Percentiles rank a stretch among this genome's conserved stretches.
These are phyloP conservation scores for Clonostachys chloroleuca DNA, from an alignment of 2,329 filamentous ascomycete species.

Conservation along the genomic window DNA sequence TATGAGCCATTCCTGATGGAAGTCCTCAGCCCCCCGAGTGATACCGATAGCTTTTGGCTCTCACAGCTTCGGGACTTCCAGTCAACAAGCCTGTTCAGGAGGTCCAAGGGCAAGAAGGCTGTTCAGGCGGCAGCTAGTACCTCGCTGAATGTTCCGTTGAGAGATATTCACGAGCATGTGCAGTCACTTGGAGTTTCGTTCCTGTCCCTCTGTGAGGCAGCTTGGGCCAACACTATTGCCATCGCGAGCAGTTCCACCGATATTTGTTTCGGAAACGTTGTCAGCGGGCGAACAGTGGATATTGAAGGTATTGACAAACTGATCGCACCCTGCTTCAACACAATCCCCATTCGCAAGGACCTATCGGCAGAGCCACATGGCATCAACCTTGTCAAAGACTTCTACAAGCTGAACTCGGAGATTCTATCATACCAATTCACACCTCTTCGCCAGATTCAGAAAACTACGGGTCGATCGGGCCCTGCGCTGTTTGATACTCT, in stretches of 20 bases:
- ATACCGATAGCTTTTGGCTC: constrained; percentile 63
- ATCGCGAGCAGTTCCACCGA: constrained; percentile 53
- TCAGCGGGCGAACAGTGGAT: constrained; percentile 69
- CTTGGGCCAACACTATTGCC: constrained; percentile 65
- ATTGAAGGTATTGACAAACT: constrained; percentile 65
- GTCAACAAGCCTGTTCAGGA: constrained; percentile 16
- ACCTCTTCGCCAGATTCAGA: constrained; percentile 68
- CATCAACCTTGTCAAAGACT: constrained; percentile 41
- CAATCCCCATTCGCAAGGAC: constrained; percentile 65
- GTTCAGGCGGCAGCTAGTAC: constrained; percentile 19
- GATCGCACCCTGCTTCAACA: constrained; percentile 92
- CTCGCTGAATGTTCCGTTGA: constrained; percentile 29
- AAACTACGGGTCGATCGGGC: constrained; percentile 29
- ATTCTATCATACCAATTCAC: constrained; percentile 69
- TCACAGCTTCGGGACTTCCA: constrained; percentile 46
- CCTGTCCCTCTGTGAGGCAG: constrained; percentile 64
- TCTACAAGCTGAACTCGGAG: constrained; percentile 59
- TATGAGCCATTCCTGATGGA: constrained; percentile 62
- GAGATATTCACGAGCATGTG: constrained; percentile 39
- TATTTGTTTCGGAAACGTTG: constrained; percentile 82
- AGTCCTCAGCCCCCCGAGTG: constrained; percentile 41
- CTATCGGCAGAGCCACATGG: constrained; percentile 24
- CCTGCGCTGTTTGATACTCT: constrained; percentile 72
- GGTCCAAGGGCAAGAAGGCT: constrained; percentile 9
- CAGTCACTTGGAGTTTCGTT: constrained; percentile 55